Percentiles rank a stretch among this genome's conserved stretches.
These are phyloP conservation scores for Kodamaea sp. DNA, from an alignment of 1,139 yeast genomes.

Conservation along the genomic window DNA sequence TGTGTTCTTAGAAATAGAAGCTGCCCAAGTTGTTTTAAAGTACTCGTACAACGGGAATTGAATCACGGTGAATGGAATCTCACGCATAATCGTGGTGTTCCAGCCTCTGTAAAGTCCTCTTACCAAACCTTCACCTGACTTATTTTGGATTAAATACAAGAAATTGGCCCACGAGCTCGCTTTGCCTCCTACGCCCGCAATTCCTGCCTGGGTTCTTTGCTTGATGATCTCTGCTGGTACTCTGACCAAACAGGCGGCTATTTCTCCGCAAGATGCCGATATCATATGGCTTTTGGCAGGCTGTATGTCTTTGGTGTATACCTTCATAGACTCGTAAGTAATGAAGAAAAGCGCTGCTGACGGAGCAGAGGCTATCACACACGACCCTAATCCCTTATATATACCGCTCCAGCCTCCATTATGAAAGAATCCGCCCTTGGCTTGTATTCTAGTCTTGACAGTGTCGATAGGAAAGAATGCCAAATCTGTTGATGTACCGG, in stretches of 20 bases:
- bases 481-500: conserved; percentile 93
- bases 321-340: conserved; percentile 80
- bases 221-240: conserved; percentile 97
- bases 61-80: conserved; percentile 91
- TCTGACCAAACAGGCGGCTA: conserved; percentile 88
- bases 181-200: conserved; percentile 45
- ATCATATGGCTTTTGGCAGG: conserved; percentile 70
- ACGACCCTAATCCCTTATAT: conserved; percentile 89
- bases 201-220: conserved; percentile 84
- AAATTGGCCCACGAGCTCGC: conserved; percentile 69
- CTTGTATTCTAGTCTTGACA: conserved; percentile 88
- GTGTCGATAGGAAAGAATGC: conserved; percentile 97
- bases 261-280: conserved; percentile 86
- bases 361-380: conserved; percentile 95
- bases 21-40: conserved; percentile 59
- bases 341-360: conserved; percentile 86
- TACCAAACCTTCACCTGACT: conserved; percentile 74
- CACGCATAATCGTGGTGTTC: conserved; percentile 88
- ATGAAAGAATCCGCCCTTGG: conserved; percentile 86
- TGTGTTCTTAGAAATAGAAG: conserved; percentile 12
- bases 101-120: conserved; percentile 90
- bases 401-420: conserved; percentile 95
- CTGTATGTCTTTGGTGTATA: conserved; percentile 41
- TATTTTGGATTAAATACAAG: conserved; percentile 54
- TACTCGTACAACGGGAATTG: conserved; percentile 93